Conservation (phyloP, 495 filamentous ascomycete genomes). For the Hyaloscypha bicolor region DNA sequence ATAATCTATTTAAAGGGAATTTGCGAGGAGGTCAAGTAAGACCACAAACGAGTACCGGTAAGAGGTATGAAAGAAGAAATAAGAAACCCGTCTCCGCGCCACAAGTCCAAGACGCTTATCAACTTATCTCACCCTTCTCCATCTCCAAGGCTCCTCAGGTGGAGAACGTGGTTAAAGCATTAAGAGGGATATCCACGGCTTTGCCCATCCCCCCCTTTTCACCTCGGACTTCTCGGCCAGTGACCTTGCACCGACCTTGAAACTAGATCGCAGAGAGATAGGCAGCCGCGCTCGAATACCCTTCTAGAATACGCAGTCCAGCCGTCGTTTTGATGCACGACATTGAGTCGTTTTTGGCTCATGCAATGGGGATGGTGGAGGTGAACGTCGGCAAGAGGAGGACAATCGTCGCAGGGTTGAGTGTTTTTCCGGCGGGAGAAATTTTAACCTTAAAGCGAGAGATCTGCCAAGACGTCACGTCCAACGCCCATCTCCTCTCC, state of each 20-base stretch:
- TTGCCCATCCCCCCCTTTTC: not conserved
- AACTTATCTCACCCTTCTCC: not conserved
- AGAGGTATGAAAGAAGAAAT: not conserved
- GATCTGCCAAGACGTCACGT: too few species aligned
- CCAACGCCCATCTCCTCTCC: not conserved
- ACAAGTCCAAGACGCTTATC: constrained; percentile 5
- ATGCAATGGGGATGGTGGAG: not conserved
- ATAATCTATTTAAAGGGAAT: too few species aligned
- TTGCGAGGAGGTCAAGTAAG: not conserved
- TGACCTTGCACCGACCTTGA: not conserved
- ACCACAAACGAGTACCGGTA: not conserved
- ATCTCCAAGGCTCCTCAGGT: constrained; percentile 5
- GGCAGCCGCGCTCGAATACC: not conserved
- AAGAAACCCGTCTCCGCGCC: not conserved
- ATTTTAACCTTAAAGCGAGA: not conserved
- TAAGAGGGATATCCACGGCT: constrained; percentile 20
- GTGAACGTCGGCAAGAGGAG: not conserved
- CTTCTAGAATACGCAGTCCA: not conserved
- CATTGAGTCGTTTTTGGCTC: constrained; percentile 1
- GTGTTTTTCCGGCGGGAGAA: constrained; percentile 5
- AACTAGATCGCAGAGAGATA: not conserved
- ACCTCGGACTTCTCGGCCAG: not conserved
- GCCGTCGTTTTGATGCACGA: not conserved
- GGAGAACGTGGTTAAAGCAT: constrained; percentile 21
- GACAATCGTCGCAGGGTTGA: not conserved